These are phyloP conservation scores for Bullera alba DNA, from an alignment of 768 basidiomycete genomes.

Conservation along the genomic window DNA sequence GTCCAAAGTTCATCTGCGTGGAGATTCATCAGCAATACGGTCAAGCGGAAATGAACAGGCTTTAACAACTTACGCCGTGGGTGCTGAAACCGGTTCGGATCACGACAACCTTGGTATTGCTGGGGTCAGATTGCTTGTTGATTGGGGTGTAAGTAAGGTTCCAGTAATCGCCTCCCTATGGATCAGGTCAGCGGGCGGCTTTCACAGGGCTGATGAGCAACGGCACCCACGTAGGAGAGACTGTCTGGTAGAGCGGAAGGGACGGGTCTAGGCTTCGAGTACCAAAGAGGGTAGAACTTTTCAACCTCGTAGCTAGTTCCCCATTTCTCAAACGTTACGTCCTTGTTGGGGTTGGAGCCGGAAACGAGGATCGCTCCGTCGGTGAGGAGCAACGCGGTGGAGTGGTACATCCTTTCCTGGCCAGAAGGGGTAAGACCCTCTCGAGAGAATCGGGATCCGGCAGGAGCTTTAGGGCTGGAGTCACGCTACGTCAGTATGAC, in stretches of 20 bases:
- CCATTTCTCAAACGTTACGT: conserved; percentile 52
- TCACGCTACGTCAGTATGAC: background rate
- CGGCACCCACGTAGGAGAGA: conserved; percentile 56
- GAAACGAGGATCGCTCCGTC: conserved; percentile 78
- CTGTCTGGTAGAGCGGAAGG: conserved; percentile 63
- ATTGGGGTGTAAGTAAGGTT: conserved; percentile 64
- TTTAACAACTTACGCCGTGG: conserved; percentile 39
- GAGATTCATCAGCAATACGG: background rate
- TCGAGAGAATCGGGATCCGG: conserved; percentile 63
- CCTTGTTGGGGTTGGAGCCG: conserved; percentile 69
- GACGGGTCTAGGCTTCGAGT: conserved; percentile 61
- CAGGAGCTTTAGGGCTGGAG: conserved; percentile 55
- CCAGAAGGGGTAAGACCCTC: conserved; percentile 56
- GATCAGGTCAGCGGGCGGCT: background rate
- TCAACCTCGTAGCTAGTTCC: conserved; percentile 76
- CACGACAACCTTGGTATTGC: conserved; percentile 61
- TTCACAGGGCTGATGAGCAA: no score
- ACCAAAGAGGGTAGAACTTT: conserved; percentile 88
- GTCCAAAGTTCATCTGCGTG: conserved; percentile 54
- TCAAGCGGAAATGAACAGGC: background rate
- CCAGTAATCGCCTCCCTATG: conserved; percentile 64
- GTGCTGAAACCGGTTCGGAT: conserved; percentile 61
- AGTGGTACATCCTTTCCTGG: conserved; percentile 84
- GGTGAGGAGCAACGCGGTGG: conserved; percentile 77
- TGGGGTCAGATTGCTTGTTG: conserved; percentile 63